Evolutionary conservation across 305 asterid genomes (phyloP).

Genomic region (Euphrasia arctica): DNA sequence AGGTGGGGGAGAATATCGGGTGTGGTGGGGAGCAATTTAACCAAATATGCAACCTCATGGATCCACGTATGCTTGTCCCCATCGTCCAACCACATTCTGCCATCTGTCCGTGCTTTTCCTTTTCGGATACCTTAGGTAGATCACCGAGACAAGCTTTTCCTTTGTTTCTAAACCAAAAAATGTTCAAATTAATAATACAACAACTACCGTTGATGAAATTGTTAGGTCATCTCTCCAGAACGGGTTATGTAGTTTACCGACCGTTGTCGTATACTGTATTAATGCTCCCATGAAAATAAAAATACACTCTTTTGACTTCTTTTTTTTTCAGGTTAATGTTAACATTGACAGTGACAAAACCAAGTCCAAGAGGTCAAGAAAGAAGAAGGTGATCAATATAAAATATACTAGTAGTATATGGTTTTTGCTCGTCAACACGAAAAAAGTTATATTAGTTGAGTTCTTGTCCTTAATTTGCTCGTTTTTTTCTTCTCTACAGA

Average conservation of each 20-base stretch:
- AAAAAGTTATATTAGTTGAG: not conserved
- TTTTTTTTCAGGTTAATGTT: not conserved
- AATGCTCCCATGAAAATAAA: not conserved
- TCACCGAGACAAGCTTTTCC: not conserved
- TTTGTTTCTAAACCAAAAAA: not conserved
- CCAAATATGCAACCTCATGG: constrained; percentile 25
- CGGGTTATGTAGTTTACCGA: not conserved
- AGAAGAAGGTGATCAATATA: constrained; percentile 56
- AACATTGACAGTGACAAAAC: constrained; percentile 37
- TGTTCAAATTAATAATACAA: not conserved
- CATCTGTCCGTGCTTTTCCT: constrained; percentile 30
- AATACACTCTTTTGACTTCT: no score
- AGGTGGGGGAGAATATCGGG: constrained; percentile 23
- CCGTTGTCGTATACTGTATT: not conserved
- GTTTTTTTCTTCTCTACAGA: constrained; percentile 37
- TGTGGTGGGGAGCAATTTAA: constrained; percentile 33
- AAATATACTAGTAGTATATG: not conserved
- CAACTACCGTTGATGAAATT: no score
- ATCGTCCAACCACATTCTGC: constrained; percentile 32
- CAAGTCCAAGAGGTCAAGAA: constrained; percentile 61
- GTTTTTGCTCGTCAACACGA: not conserved
- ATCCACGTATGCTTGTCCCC: constrained; percentile 43
- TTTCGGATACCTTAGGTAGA: not conserved
- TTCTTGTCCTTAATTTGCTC: not conserved
- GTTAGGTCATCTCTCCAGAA: no score